Evolutionary conservation across 2,329 filamentous ascomycete species (phyloP).

Genomic region (Colletotrichum eremochloae): DNA sequence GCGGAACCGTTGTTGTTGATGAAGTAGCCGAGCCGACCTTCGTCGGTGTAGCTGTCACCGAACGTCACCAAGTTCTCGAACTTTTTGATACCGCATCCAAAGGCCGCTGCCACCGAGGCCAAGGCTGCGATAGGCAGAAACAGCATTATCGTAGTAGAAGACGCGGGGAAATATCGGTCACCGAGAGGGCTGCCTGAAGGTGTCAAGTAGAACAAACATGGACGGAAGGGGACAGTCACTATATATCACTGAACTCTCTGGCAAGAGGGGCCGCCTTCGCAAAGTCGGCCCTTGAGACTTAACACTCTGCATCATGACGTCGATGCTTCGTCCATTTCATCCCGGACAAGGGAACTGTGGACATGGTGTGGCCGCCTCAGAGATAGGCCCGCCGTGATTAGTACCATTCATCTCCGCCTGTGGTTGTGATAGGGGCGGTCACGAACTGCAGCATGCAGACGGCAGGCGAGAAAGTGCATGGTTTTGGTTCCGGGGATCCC

Average conservation of each 20-base stretch:
- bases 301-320: constrained; percentile 7
- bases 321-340: constrained; percentile 2
- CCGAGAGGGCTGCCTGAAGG: background rate
- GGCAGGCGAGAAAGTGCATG: background rate
- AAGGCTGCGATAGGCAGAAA: constrained; percentile 23
- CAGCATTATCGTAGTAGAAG: constrained; percentile 19
- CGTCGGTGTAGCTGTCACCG: constrained; percentile 83
- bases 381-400: background rate
- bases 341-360: constrained; percentile 19
- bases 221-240: background rate
- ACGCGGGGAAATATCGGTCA: background rate
- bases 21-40: constrained; percentile 76
- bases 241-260: background rate
- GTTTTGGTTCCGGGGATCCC: constrained; percentile 10
- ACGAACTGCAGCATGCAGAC: constrained; percentile 17
- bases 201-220: background rate
- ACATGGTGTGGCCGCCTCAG: constrained; percentile 21
- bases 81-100: constrained; percentile 51
- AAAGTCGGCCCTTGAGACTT: background rate
- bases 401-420: background rate
- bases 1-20: constrained; percentile 66
- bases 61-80: constrained; percentile 78
- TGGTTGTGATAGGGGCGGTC: background rate
- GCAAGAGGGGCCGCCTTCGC: background rate
- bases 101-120: constrained; percentile 37